A percentile compares a stretch with the other conserved stretches of the same genome.
phyloP scores from a whole-genome alignment of 225 moss, liverwort and hornwort genomes.

The Asterella californica region DNA sequence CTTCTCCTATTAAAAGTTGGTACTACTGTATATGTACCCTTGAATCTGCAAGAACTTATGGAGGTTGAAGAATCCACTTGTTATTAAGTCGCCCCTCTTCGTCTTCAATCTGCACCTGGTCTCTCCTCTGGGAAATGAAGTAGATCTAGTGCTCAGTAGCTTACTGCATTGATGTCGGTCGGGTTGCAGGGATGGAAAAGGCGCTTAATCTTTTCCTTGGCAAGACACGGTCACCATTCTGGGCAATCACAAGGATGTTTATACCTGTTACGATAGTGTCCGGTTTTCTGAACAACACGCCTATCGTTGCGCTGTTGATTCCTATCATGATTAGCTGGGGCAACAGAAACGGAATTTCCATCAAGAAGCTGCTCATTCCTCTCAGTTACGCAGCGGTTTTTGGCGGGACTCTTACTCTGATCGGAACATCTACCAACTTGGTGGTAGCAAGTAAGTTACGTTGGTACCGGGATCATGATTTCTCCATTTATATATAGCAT shows the following conservation, averaged over 20 bases:
- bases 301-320: neutral
- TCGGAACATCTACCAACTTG: slow-evolving; percentile 5
- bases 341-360: neutral
- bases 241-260: slow-evolving; percentile 11
- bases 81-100: too few species aligned
- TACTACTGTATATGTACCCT: too few species aligned
- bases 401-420: neutral
- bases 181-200: slow-evolving; percentile 8
- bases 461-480: too few species aligned
- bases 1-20: neutral
- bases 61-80: neutral
- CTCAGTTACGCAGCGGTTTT: slow-evolving; percentile 11
- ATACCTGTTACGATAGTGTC: slow-evolving; percentile 5
- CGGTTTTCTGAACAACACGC: neutral
- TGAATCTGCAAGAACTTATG: too few species aligned
- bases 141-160: too few species aligned
- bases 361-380: slow-evolving; percentile 13
- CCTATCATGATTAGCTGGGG: slow-evolving; percentile 10
- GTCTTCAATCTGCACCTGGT: neutral
- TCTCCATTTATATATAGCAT: neutral
- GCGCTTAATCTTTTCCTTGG: slow-evolving; percentile 2
- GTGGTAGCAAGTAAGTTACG: slow-evolving; percentile 8
- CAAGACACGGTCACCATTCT: slow-evolving; percentile 2
- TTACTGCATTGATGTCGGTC: neutral
- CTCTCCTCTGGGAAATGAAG: too few species aligned